Base-by-base conservation (phyloP, 176 grass and related monocot genomes). In the Aegilops tauschii region DNA sequence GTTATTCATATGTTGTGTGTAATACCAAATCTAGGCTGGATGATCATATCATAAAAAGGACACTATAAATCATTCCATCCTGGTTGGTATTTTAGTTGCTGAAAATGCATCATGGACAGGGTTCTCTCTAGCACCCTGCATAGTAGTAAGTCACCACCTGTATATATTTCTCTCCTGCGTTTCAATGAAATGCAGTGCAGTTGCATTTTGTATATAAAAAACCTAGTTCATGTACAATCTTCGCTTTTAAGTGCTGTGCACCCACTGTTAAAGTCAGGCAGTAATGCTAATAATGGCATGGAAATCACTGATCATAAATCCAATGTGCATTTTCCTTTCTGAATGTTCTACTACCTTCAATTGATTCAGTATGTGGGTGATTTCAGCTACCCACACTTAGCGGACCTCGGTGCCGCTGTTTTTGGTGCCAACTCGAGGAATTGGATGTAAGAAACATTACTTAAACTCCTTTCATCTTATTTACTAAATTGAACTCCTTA, bases 381-480 rank as follows among this genome's bases (percentile, higher is more conserved):
- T 28, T 94, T 97, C 80, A 91, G 91, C 85, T 94, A 87, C 47
- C 79, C 89, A 80, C 89, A 87, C 69, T 88, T 94, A 84, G 90
- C 92, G 50, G 95, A 97, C 80, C 93, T 97, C 61, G 90, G 92
- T 73, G 95, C 95, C 78, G 95, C 95, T 82, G 91, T 97, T 88
- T 97, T 86, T 85, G 95, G 95, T 76, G 95, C 90, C 23, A 97
- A 97, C 90, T 97, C 58, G 92, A 93, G 81, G 95, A 97, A 89
- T 91, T 97, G 31, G 92, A 94, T 91, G 95, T 97, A 94, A 94
- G 90, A 90, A 82, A 16, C 49, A 83, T 32, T 66, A 1, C 73
- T 87, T 69, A 47, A 62, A 82, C 47, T 76, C 62, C n/a, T 35
- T 50, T 76, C 42, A 13, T 27, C 61, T 82, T 69, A 70, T 28